phyloP scores from a whole-genome alignment of 805 yeast genomes.

The Pichia cabralensis region DNA sequence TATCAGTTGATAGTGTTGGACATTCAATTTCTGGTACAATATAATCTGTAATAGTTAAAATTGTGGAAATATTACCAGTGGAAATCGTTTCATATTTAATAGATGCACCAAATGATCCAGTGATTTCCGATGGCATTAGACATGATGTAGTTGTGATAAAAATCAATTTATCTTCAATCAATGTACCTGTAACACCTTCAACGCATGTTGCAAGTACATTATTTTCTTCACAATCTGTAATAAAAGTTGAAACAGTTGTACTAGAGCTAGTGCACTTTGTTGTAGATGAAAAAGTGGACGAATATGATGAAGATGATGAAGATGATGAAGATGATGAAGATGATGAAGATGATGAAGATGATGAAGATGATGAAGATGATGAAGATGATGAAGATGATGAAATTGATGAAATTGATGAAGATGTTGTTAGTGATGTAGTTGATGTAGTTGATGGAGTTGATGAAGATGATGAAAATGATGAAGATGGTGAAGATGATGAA shows the following conservation, averaged over 20 bases:
- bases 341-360: neutral
- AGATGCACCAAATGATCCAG: slow-evolving; percentile 9
- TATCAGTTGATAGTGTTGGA: slow-evolving; percentile 1
- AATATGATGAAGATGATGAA: neutral
- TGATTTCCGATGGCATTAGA: slow-evolving; percentile 1
- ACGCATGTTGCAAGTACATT: slow-evolving; percentile 4
- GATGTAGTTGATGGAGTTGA: neutral
- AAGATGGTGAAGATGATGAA: neutral
- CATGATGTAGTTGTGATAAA: slow-evolving; percentile 8
- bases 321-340: neutral
- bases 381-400: slow-evolving; percentile 5
- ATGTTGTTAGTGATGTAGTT: neutral
- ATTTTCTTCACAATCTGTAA: slow-evolving; percentile 1
- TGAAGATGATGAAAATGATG: neutral
- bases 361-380: neutral
- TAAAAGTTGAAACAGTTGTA: neutral
- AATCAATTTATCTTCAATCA: slow-evolving; percentile 4
- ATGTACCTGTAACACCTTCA: slow-evolving; percentile 6
- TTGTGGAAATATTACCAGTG: neutral
- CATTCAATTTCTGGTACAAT: slow-evolving; percentile 5
- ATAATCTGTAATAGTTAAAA: slow-evolving; percentile 3
- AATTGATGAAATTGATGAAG: slow-evolving; percentile 1
- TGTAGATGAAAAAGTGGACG: slow-evolving; percentile 2
- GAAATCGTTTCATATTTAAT: neutral
- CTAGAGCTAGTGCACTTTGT: slow-evolving; percentile 2